Evolutionary conservation across 208 protist species (phyloP).

Genomic region (Trypanosoma platydactyli): DNA sequence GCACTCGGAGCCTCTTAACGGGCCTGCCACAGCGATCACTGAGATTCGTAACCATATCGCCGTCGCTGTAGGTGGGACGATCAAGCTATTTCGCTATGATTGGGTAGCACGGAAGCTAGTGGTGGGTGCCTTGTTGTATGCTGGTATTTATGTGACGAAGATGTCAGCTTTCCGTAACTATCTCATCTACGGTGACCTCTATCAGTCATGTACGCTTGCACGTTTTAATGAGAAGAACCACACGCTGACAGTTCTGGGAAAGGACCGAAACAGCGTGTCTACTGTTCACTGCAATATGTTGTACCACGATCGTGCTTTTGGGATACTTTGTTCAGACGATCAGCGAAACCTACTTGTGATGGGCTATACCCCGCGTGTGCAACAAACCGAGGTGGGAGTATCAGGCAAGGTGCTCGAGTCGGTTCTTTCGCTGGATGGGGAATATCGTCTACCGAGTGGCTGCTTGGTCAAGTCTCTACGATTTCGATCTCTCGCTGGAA

Average conservation of each 20-base stretch:
- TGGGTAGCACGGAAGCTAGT: conserved; percentile 46
- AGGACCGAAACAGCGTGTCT: conserved; percentile 57
- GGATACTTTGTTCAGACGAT: conserved; percentile 70
- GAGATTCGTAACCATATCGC: conserved; percentile 62
- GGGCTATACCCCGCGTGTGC: conserved; percentile 74
- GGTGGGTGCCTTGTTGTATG: conserved; percentile 79
- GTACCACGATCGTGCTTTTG: conserved; percentile 73
- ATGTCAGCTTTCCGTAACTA: conserved; percentile 75
- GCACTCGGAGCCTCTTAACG: conserved; percentile 74
- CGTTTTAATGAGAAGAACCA: conserved; percentile 77
- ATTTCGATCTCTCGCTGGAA: conserved; percentile 40
- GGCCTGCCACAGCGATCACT: conserved; percentile 76
- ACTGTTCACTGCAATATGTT: conserved; percentile 71
- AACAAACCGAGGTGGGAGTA: conserved; percentile 24
- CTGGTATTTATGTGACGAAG: conserved; percentile 76
- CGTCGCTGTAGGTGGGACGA: conserved; percentile 78
- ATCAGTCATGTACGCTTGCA: conserved; percentile 60
- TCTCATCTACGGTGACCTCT: conserved; percentile 81
- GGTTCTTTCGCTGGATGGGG: conserved; percentile 65
- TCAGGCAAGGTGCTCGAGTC: conserved; percentile 55
- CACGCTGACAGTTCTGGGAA: conserved; percentile 76
- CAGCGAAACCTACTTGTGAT: conserved; percentile 71
- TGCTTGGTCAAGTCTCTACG: conserved; percentile 60
- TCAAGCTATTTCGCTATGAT: conserved; percentile 83
- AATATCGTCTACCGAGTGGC: conserved; percentile 78